Evolutionary conservation across 495 filamentous ascomycete genomes (phyloP).

Genomic region (Penicillium silybi): DNA sequence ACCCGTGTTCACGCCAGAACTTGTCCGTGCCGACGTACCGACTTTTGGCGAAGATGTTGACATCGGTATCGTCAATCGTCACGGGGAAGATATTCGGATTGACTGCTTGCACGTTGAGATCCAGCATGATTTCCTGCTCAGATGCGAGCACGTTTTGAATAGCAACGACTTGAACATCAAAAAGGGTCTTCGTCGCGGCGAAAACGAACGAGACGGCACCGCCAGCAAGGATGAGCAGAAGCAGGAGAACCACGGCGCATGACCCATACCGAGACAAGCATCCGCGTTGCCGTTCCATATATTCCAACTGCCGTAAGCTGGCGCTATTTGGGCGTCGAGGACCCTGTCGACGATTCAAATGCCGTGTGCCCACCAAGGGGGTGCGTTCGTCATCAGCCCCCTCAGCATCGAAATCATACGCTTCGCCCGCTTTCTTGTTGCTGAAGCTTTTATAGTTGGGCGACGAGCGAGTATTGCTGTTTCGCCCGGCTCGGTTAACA

Average conservation of each 20-base stretch:
- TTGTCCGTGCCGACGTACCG: constrained; percentile 75
- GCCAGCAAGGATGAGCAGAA: constrained; percentile 72
- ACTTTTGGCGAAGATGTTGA: constrained; percentile 92
- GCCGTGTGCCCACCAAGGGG: constrained; percentile 67
- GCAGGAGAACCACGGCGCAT: constrained; percentile 68
- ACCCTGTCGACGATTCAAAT: constrained; percentile 56
- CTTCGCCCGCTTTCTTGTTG: constrained; percentile 50
- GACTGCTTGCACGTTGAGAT: constrained; percentile 78
- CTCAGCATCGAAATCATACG: constrained; percentile 66
- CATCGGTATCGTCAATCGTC: constrained; percentile 74
- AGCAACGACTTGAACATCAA: constrained; percentile 67
- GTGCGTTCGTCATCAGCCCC: constrained; percentile 90
- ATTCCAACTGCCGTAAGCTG: constrained; percentile 68
- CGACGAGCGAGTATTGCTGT: constrained; percentile 28
- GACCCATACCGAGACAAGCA: constrained; percentile 71
- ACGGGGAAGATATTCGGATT: constrained; percentile 92
- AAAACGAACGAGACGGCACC: constrained; percentile 83
- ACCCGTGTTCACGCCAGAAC: constrained; percentile 61
- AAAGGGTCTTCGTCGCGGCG: constrained; percentile 82
- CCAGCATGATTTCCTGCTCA: constrained; percentile 93
- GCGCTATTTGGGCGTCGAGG: constrained; percentile 54
- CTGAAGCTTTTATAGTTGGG: constrained; percentile 41
- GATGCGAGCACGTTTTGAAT: constrained; percentile 89
- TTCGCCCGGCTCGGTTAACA: constrained; percentile 33
- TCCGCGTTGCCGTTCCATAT: constrained; percentile 62